Evolutionary conservation across 2,329 filamentous ascomycete genomes (phyloP).

Genomic region (Neoarthrinium moseri): DNA sequence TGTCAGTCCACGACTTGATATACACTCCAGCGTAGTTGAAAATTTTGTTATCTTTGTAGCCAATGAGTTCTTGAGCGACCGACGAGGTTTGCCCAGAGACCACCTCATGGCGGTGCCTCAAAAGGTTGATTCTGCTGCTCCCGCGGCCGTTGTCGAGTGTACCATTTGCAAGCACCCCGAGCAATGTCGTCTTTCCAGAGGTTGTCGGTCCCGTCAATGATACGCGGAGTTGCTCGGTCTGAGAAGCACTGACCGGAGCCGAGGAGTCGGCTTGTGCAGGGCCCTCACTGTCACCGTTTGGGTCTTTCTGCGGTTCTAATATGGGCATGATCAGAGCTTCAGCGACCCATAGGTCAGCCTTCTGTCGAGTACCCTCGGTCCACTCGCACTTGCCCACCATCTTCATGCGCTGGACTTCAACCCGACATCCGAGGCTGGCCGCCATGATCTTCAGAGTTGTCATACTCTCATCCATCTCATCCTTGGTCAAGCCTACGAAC

Average conservation of each 20-base stretch:
- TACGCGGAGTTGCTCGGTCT: constrained; percentile 75
- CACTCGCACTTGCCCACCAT: constrained; percentile 84
- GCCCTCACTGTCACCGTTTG: constrained; percentile 17
- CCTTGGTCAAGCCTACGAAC: constrained; percentile 80
- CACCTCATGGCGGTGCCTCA: constrained; percentile 93
- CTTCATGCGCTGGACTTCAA: constrained; percentile 79
- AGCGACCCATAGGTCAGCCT: constrained; percentile 75
- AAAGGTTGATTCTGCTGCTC: constrained; percentile 80
- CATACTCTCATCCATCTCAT: constrained; percentile 91
- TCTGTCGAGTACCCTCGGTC: constrained; percentile 42
- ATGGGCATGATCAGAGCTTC: constrained; percentile 86
- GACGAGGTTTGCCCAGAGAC: constrained; percentile 91
- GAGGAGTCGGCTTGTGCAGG: neutral
- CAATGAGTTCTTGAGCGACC: constrained; percentile 88
- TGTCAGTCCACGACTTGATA: constrained; percentile 90
- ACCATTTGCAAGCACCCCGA: constrained; percentile 86
- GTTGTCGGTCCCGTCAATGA: constrained; percentile 87
- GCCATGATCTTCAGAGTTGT: constrained; percentile 87
- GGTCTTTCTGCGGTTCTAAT: constrained; percentile 39
- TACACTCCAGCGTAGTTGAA: constrained; percentile 86
- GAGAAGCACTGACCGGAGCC: constrained; percentile 36
- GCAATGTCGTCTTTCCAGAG: constrained; percentile 86
- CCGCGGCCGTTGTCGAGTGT: constrained; percentile 89
- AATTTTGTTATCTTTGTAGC: constrained; percentile 64
- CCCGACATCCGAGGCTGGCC: constrained; percentile 81